Evolutionary conservation across 768 basidiomycete genomes (phyloP).

Genomic region (Rhodocollybia butyracea): DNA sequence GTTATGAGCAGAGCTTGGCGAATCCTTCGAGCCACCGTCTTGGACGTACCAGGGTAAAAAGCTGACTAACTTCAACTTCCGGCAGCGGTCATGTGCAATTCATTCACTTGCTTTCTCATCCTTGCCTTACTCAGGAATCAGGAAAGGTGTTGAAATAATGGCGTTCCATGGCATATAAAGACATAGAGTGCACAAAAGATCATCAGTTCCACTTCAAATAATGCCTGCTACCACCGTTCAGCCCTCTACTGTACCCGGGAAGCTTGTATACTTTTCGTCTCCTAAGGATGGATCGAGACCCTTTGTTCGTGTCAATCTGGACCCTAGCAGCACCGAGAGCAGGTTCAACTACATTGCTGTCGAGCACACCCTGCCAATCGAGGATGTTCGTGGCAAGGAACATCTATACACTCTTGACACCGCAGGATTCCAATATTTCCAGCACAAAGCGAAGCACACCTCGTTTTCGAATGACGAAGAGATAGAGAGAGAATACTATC

Average conservation of each 20-base stretch:
- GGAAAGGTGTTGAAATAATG: too few species aligned
- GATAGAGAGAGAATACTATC: constrained; percentile 38
- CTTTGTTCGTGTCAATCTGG: constrained; percentile 23
- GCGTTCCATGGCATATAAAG: too few species aligned
- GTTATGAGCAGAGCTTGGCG: too few species aligned
- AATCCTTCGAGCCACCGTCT: too few species aligned
- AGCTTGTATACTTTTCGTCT: constrained; percentile 11
- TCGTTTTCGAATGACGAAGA: constrained; percentile 34
- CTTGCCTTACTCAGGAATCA: too few species aligned
- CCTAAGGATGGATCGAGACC: constrained; percentile 28
- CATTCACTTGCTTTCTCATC: too few species aligned
- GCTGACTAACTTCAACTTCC: too few species aligned
- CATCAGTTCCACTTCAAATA: too few species aligned
- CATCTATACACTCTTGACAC: constrained; percentile 28
- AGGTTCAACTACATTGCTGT: constrained; percentile 1
- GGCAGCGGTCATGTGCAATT: too few species aligned
- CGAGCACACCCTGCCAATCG: constrained; percentile 23
- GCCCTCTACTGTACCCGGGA: constrained; percentile 2
- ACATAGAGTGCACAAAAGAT: too few species aligned
- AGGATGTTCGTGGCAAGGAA: constrained; percentile 40
- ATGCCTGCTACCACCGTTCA: constrained; percentile 5
- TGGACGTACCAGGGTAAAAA: too few species aligned
- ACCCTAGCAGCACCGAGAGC: constrained; percentile 25
- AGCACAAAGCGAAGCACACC: constrained; percentile 23
- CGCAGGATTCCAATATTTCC: constrained; percentile 33